phyloP scores from a whole-genome alignment of 306 rosid genomes.

The Prunus fruticosa region DNA sequence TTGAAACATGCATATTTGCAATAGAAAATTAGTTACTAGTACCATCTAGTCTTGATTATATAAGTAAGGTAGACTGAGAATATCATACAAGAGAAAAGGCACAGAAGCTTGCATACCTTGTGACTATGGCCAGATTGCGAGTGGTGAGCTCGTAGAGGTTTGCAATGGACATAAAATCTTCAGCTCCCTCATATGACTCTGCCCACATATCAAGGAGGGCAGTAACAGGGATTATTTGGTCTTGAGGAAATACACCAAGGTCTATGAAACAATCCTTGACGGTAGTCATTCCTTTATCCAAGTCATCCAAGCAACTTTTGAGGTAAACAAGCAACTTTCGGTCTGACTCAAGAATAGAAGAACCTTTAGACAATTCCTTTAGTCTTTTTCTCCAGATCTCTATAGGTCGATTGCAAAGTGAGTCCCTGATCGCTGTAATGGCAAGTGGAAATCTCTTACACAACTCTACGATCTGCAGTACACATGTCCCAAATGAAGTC shows the following conservation, averaged over 20 bases:
- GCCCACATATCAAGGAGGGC: conserved; percentile 61
- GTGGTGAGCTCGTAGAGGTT: conserved; percentile 29
- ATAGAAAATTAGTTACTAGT: background rate
- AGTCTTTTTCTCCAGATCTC: conserved; percentile 27
- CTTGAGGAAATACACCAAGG: conserved; percentile 60
- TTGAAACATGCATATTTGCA: background rate
- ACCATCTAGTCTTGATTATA: conserved; percentile 3
- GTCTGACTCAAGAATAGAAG: conserved; percentile 26
- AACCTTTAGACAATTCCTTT: conserved; percentile 18
- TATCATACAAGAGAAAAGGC: background rate
- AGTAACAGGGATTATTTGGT: conserved; percentile 49
- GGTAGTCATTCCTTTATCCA: conserved; percentile 3
- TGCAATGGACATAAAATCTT: conserved; percentile 36
- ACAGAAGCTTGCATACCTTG: conserved; percentile 40
- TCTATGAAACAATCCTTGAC: conserved; percentile 51
- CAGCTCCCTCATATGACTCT: conserved; percentile 33
- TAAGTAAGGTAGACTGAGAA: conserved; percentile 11
- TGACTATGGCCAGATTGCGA: conserved; percentile 34
- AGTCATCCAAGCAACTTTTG: conserved; percentile 34
- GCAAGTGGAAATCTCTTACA: conserved; percentile 49
- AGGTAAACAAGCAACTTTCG: conserved; percentile 27
- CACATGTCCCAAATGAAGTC: background rate
- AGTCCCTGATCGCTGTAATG: conserved; percentile 33
- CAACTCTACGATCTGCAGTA: conserved; percentile 45
- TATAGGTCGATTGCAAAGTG: conserved; percentile 19